Evolutionary conservation across 495 filamentous ascomycete species (phyloP).

Genomic region (Neurospora sp.): DNA sequence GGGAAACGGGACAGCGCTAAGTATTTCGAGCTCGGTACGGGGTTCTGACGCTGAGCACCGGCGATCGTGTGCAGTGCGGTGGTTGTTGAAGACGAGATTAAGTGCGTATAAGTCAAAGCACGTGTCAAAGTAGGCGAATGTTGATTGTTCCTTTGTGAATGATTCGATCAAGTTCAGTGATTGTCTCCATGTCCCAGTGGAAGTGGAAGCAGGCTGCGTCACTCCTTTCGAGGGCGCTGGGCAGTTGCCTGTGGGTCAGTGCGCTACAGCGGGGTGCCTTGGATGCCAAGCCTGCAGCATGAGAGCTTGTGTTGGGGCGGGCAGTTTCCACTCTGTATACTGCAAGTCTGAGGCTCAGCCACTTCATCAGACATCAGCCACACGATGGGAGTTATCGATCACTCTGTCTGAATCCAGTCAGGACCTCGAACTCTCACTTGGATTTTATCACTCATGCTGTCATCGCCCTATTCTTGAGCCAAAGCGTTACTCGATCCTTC

Average conservation of each 20-base stretch:
- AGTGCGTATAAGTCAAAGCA: not conserved
- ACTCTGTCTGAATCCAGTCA: too few relatives aligned
- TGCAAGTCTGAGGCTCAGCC: not conserved
- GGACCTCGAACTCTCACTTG: too few relatives aligned
- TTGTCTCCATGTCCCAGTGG: not conserved
- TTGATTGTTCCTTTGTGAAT: conserved; percentile 1
- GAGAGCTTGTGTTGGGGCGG: not conserved
- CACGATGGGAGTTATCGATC: not conserved
- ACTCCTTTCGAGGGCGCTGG: conserved; percentile 2
- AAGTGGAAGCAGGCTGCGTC: conserved; percentile 6
- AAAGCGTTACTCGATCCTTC: not conserved
- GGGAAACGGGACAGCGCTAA: not conserved
- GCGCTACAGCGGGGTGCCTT: not conserved
- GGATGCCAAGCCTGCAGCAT: not conserved
- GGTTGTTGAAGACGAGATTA: conserved; percentile 22
- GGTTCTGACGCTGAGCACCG: conserved; percentile 13
- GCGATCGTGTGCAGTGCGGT: conserved; percentile 17
- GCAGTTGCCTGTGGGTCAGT: not conserved
- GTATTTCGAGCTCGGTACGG: not conserved
- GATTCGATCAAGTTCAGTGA: not conserved
- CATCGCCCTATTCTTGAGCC: not conserved
- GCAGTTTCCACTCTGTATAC: not conserved
- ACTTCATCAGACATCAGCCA: not conserved
- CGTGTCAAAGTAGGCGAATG: not conserved
- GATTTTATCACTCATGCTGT: too few relatives aligned